These are phyloP conservation scores for Galerina marginata DNA, from an alignment of 768 basidiomycete species.

Conservation along the genomic window DNA sequence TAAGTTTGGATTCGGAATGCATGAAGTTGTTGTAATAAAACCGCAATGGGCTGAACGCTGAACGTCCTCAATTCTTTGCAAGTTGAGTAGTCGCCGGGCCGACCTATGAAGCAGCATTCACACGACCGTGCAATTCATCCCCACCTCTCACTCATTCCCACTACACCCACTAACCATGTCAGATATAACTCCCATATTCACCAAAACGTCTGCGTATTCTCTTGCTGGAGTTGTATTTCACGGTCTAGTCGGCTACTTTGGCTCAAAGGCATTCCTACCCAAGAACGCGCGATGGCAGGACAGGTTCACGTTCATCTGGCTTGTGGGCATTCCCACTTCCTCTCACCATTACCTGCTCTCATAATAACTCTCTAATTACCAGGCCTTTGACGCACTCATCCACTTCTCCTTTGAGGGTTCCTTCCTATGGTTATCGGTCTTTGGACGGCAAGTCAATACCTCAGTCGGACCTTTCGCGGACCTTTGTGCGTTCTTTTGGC, in stretches of 20 bases:
- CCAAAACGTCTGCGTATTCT: conserved; percentile 63
- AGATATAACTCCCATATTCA: conserved; percentile 28
- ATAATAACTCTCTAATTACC: neutral
- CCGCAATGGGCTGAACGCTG: no score
- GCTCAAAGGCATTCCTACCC: conserved; percentile 62
- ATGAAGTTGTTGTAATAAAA: no score
- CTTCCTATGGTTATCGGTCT: conserved; percentile 78
- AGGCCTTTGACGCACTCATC: conserved; percentile 83
- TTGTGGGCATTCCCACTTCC: conserved; percentile 49
- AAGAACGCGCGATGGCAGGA: conserved; percentile 70
- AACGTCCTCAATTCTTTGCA: no score
- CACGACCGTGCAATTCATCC: neutral
- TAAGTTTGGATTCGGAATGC: no score
- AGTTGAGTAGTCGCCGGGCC: neutral
- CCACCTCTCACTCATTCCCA: neutral
- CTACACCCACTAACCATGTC: conserved; percentile 19
- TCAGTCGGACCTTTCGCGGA: conserved; percentile 73
- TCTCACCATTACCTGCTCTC: neutral
- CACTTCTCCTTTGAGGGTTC: conserved; percentile 83
- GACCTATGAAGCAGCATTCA: neutral
- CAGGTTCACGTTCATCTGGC: conserved; percentile 76
- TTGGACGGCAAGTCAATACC: conserved; percentile 74
- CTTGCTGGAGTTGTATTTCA: conserved; percentile 62
- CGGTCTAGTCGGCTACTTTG: conserved; percentile 55
- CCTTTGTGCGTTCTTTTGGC: conserved; percentile 60